These are phyloP conservation scores for Picea sitchensis DNA, from an alignment of 75 land plant species.

Conservation along the genomic window DNA sequence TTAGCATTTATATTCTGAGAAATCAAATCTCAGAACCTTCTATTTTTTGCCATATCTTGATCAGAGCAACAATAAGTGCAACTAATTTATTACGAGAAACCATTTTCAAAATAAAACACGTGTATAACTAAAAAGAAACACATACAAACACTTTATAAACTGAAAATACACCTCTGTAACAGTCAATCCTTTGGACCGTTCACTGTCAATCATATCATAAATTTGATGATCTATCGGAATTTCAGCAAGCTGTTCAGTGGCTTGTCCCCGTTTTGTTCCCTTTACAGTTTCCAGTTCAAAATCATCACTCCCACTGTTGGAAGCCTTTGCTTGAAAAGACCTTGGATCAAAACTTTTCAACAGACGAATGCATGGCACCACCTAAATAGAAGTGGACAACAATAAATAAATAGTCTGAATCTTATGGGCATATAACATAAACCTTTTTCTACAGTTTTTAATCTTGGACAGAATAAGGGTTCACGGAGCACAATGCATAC, in stretches of 20 bases:
- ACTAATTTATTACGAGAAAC: not conserved
- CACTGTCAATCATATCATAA: conserved; percentile 76
- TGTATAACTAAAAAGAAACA: not conserved
- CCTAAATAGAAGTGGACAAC: conserved; percentile 28
- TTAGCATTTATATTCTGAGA: not conserved
- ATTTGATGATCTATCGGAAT: conserved; percentile 82
- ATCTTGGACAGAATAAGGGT: too few species aligned
- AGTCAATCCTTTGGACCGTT: conserved; percentile 70
- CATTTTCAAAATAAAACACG: not conserved
- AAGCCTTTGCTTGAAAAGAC: conserved; percentile 42
- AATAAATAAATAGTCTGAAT: not conserved
- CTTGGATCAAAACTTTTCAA: conserved; percentile 58
- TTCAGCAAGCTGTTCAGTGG: conserved; percentile 77
- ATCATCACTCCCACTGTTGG: conserved; percentile 31
- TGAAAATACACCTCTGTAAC: conserved; percentile 49
- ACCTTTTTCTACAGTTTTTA: too few species aligned
- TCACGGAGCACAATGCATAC: too few species aligned
- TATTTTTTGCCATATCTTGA: too few species aligned
- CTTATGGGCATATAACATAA: too few species aligned
- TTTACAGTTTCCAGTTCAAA: conserved; percentile 32
- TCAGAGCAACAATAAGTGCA: not conserved
- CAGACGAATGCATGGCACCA: conserved; percentile 61
- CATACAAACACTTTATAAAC: not conserved
- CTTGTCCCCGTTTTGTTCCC: conserved; percentile 51
- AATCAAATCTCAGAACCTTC: too few species aligned